Evolutionary conservation across 345 rosid species (phyloP), one percentile per base, ranked within the genome.

Genomic region (Rhizophora mangle): DNA sequence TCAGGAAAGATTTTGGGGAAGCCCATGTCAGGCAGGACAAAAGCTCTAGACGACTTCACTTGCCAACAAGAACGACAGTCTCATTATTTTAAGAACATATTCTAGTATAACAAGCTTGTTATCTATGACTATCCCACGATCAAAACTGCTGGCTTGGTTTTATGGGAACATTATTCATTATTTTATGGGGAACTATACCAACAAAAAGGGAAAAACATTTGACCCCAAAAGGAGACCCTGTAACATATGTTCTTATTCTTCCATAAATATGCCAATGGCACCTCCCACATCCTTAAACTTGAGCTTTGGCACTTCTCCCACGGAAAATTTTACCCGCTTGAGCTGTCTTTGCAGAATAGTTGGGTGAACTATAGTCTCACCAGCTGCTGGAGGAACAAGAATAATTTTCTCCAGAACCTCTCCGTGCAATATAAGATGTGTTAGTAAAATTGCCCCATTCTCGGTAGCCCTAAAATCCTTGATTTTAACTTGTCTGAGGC

Each of bases 401-500:
- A 64, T 8, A 20, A 64, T 27, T 57, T 64, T 64, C 27, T 64
- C 68, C 15, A 64, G 68, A 64, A 26, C 68, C 47, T 7, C 55
- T 64, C 21, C 68, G 8, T 47, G 36, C 22, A 19, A 24, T 43
- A 47, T 21, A 16, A 64, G 52, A 64, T 43, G 34, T 18, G 54
- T 11, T 55, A 64, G 20, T 18, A 64, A 27, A 7, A 64, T 15
- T 8, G 55, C 19, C 21, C 27, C 21, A 15, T 24, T 26, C 55
- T 49, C 68, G 3, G 36, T 7, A 9, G n/a, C 24, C 56, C 37
- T 47, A 24, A 22, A 64, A 64, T 47, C 68, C 27, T 27, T 64
- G 16, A 64, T 49, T 18, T 64, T 47, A 11, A 64, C 56, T 24
- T 20, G 13, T 27, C 22, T 26, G 22, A 64, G 56, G 6, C 36